phyloP scores from a whole-genome alignment of 768 basidiomycete genomes.

The Lactarius trivialis region DNA sequence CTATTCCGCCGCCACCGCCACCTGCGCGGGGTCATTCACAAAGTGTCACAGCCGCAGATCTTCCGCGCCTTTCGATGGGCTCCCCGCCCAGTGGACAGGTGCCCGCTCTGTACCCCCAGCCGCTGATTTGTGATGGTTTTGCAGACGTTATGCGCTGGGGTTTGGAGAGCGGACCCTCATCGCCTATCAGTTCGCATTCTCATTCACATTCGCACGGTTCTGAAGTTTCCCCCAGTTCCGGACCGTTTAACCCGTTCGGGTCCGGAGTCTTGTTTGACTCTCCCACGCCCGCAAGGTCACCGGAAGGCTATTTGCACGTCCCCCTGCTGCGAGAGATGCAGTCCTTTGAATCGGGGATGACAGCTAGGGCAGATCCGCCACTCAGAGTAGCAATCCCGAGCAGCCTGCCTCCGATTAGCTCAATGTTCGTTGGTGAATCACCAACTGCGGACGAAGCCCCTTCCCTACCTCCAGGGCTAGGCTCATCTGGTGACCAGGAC shows the following conservation, averaged over 20 bases:
- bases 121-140: slow-evolving; percentile 48
- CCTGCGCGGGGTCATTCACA: slow-evolving; percentile 66
- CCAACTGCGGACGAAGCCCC: not conserved
- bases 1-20: slow-evolving; percentile 25
- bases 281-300: slow-evolving; percentile 46
- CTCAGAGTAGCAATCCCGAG: not conserved
- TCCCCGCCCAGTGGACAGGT: slow-evolving; percentile 2
- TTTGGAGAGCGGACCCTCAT: slow-evolving; percentile 30
- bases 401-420: not conserved
- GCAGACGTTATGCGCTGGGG: slow-evolving; percentile 60
- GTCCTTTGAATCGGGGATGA: slow-evolving; percentile 78
- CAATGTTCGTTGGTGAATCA: not conserved
- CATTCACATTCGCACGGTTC: slow-evolving; percentile 3
- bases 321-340: slow-evolving; percentile 76
- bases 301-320: slow-evolving; percentile 31
- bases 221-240: slow-evolving; percentile 18
- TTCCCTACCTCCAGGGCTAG: slow-evolving; percentile 3
- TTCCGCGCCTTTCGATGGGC: slow-evolving; percentile 36
- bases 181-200: slow-evolving; percentile 35
- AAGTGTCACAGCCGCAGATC: slow-evolving; percentile 68
- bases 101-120: slow-evolving; percentile 24
- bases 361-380: slow-evolving; percentile 51
- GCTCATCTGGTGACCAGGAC: slow-evolving; percentile 12
- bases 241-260: slow-evolving; percentile 57
- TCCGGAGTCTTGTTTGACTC: slow-evolving; percentile 54